Evolutionary conservation across 345 rosid genomes (phyloP), one percentile per base, ranked within the genome.

Genomic region (Camelina neglecta): DNA sequence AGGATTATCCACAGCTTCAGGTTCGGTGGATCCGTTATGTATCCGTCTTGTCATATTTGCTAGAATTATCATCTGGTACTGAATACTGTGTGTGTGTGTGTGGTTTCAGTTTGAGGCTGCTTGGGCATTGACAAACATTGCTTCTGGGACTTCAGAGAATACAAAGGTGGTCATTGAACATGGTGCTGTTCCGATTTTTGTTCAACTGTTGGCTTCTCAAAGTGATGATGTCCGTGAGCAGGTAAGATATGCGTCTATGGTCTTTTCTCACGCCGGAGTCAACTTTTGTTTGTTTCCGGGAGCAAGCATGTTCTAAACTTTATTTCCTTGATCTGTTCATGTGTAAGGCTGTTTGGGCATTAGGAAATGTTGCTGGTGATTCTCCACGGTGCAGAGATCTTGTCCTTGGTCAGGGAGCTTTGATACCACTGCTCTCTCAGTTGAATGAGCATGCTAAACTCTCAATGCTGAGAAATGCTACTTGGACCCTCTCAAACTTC

Each of bases 81-180:
- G 18, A 39, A 16, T 57, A 15, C 50, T 72, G 23, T 72, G 35
- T 60, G 3, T 45, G 10, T 72, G 62, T 77, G 54, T 65, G 67
- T 50, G 51, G 62, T 6, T 47, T 47, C 64, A 90, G 96, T 90
- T 90, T 83, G 96, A 90, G 78, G 93, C 96, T 38, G 96, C 96
- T 66, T 90, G 96, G 96, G 96, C 96, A 16, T 82, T 90, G 67
- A 90, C 96, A 15, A 90, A 90, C 69, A 90, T 90, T 83, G 96
- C 96, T 21, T 90, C 96, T 41, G 93, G 96, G 29, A 90, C 96
- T 35, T 90, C 96, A 51, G 96, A 88, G 75, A 85, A 88, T 66
- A 90, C 96, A 1, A 88, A 81, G 73, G 96, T 89, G 20, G 93
- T 90, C 4, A 90, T 90, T 77, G 96, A 90, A 50, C 89, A 88